A percentile compares a stretch with the other conserved stretches of the same genome.
These are phyloP conservation scores for Hyparrhenia diplandra DNA, from an alignment of 176 grass and related monocot species.

Conservation along the genomic window DNA sequence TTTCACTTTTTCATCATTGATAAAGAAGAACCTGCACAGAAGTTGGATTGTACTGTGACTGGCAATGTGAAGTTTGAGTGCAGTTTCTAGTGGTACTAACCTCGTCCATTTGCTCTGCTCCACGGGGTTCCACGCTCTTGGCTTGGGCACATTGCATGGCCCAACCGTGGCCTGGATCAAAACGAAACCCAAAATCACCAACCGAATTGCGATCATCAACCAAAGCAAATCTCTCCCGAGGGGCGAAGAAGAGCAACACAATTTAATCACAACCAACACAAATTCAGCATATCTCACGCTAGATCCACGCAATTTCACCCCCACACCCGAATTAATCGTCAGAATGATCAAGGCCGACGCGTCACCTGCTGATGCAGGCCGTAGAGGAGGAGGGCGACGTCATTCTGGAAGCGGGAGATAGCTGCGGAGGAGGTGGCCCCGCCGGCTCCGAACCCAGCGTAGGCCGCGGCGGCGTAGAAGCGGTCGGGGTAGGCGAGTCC, in stretches of 20 bases:
- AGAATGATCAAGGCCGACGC: neutral
- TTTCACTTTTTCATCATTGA: neutral
- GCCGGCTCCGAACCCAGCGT: constrained; percentile 55
- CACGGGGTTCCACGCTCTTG: constrained; percentile 88
- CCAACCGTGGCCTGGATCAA: constrained; percentile 65
- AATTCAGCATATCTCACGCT: neutral
- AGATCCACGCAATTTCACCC: constrained; percentile 34
- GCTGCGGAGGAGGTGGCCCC: constrained; percentile 24
- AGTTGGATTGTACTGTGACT: neutral
- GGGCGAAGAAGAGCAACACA: constrained; percentile 2
- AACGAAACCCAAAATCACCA: constrained; percentile 2
- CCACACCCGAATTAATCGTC: neutral
- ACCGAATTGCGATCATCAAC: constrained; percentile 11
- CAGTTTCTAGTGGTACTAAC: constrained; percentile 38
- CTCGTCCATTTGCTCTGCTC: constrained; percentile 95
- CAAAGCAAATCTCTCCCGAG: constrained; percentile 3
- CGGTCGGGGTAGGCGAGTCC: constrained; percentile 88
- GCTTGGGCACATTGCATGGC: constrained; percentile 80
- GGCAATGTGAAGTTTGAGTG: neutral
- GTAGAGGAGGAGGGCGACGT: constrained; percentile 90
- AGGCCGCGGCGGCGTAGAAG: constrained; percentile 86
- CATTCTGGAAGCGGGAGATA: constrained; percentile 81
- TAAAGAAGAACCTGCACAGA: neutral
- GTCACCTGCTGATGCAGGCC: constrained; percentile 84
- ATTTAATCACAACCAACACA: neutral